Base-by-base conservation (phyloP, 257 asterid species). In the Thymus mandschuricus region DNA sequence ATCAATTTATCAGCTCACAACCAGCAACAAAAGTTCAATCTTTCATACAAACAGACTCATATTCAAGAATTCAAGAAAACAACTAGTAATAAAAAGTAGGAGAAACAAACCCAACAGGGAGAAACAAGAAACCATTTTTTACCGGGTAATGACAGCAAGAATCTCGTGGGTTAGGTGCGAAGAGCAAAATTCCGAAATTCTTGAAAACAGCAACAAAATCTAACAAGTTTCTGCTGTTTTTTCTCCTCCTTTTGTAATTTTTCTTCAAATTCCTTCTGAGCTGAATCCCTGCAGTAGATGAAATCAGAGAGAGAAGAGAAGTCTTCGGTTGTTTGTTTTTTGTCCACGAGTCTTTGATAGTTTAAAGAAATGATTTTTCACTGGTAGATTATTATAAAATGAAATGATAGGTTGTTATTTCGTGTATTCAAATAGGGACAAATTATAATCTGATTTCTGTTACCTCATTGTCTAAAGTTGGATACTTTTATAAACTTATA, bases 121-220 rank as follows among this genome's bases (percentile, higher is more conserved):
- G 72, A 69, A 63, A 35, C 57, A 50, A 49, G 56, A 66, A 48
- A 8, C 41, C 6, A 50, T 28, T 34, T 21, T 21, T 71, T 72
- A 72, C 76, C 70, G 49, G 54, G 21, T 58, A 45, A 43, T 56
- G 10, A 52, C 33, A 38, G 60, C 43, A 70, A 58, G 27, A 34
- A 70, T 70, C 29, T 70, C n/a, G 67, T 45, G 60, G 70, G 48
- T 1, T 35, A 66, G 48, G 28, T 46, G 78, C 60, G 60, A 43
- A 31, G 21, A 8, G 34, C 49, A 6, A 64, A 74, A 49, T 59
- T 30, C 10, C 31, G 68, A 58, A 70, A 67, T 51, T 60, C 70
- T 60, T 50, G 69, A 58, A 64, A 60, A 4, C 3, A 31, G 55
- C 27, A 61, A 54, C 66, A 43, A 43, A 15, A 1, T 43, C 35